Conservation (phyloP, 345 rosid species). For the Excoecaria cochinchinensis region DNA sequence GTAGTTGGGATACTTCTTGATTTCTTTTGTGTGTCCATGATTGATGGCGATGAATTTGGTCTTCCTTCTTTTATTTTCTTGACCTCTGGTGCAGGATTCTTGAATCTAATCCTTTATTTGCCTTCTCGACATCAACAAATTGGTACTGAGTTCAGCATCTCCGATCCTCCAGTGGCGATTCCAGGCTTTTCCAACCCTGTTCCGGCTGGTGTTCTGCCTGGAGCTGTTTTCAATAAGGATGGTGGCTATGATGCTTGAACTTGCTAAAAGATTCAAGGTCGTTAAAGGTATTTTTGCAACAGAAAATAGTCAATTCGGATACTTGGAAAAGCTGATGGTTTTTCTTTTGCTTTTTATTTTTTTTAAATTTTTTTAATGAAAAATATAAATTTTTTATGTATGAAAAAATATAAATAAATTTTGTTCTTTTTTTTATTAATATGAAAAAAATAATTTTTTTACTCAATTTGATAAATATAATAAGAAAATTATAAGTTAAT, state of each 20-base stretch:
- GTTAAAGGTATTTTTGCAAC: not conserved
- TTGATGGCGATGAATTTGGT: conserved; percentile 23
- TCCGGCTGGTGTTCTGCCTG: not conserved
- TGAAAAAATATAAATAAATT: no score
- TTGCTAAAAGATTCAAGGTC: conserved; percentile 5
- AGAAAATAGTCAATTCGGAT: no score
- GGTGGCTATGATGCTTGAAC: conserved; percentile 11
- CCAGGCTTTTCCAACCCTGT: conserved; percentile 17
- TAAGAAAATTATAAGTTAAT: no score
- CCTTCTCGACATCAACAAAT: conserved; percentile 11
- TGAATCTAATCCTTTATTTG: conserved; percentile 17
- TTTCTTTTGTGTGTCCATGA: conserved; percentile 17
- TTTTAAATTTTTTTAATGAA: no score
- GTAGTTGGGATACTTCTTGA: conserved; percentile 20
- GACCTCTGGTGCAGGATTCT: conserved; percentile 16
- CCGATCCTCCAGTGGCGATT: conserved; percentile 1
- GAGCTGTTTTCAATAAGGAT: conserved; percentile 5
- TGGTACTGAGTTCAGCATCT: conserved; percentile 3
- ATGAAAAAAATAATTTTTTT: no score
- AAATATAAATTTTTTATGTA: no score
- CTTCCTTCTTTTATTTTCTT: conserved; percentile 22
- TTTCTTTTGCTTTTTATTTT: no score
- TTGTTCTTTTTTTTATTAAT: no score
- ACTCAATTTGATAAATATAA: no score
- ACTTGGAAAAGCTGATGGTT: no score